Conservation (phyloP, 768 basidiomycete species). For the Dioszegia hungarica region DNA sequence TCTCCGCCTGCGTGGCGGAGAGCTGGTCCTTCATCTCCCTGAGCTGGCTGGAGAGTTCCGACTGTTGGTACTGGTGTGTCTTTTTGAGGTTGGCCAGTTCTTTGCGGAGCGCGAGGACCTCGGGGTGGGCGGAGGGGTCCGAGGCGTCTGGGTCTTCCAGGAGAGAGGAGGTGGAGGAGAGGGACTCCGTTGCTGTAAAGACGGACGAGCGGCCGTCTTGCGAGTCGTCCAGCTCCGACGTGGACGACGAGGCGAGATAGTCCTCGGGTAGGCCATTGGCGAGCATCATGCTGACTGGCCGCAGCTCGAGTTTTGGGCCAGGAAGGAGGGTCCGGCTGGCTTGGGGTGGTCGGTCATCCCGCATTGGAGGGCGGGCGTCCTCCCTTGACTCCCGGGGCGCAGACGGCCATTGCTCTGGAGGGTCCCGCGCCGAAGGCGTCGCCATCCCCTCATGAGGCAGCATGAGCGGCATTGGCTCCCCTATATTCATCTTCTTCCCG, state of each 20-base stretch:
- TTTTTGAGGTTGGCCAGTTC: conserved; percentile 9
- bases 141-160: neutral
- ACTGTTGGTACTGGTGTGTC: conserved; percentile 10
- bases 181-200: neutral
- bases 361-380: too few relatives aligned
- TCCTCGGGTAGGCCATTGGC: conserved; percentile 23
- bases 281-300: conserved; percentile 37
- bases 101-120: neutral
- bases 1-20: neutral
- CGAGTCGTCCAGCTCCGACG: neutral
- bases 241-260: conserved; percentile 15
- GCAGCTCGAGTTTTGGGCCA: conserved; percentile 28
- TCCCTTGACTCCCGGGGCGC: neutral
- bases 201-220: neutral
- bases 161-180: neutral
- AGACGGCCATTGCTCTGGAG: neutral
- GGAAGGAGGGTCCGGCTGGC: neutral
- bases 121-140: neutral
- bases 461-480: conserved; percentile 4
- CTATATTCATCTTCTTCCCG: neutral
- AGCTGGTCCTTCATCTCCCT: conserved; percentile 4
- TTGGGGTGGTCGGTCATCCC: neutral
- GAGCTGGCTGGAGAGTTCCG: conserved; percentile 1
- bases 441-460: neutral
- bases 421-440: neutral